Evolutionary conservation across 352 stramenopile species (phyloP).

Genomic region (Pythium chondricola): DNA sequence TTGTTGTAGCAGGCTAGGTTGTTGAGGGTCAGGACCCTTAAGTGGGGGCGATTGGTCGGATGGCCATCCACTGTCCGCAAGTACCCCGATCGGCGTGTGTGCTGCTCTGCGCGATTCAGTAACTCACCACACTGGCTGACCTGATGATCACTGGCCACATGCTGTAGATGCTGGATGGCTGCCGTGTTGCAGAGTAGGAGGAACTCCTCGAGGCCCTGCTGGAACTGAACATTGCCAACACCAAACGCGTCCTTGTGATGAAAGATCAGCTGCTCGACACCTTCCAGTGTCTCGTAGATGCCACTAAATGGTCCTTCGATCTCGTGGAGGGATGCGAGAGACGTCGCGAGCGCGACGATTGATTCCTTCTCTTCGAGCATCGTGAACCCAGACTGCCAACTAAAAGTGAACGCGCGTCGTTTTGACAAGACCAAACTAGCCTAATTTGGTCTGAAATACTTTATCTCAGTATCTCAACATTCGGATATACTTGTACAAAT

Average conservation of each 20-base stretch:
- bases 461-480: no score
- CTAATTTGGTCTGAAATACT: no score
- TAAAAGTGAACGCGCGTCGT: no score
- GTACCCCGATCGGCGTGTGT: conserved; percentile 40
- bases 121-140: conserved; percentile 19
- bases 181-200: conserved; percentile 53
- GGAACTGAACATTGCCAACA: conserved; percentile 30
- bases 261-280: conserved; percentile 36
- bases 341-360: conserved; percentile 36
- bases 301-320: conserved; percentile 5
- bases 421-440: no score
- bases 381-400: no score
- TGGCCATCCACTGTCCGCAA: conserved; percentile 25
- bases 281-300: conserved; percentile 26
- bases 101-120: conserved; percentile 35
- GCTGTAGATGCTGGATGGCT: conserved; percentile 40
- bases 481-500: no score
- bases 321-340: conserved; percentile 25
- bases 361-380: conserved; percentile 31
- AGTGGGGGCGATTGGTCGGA: conserved; percentile 19
- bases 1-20: conserved; percentile 62
- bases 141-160: neutral
- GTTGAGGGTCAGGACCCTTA: conserved; percentile 55
- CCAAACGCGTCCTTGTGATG: conserved; percentile 42
- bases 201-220: conserved; percentile 58